Evolutionary conservation across 768 basidiomycete species (phyloP).

Genomic region (Mrakia hoshinonis): DNA sequence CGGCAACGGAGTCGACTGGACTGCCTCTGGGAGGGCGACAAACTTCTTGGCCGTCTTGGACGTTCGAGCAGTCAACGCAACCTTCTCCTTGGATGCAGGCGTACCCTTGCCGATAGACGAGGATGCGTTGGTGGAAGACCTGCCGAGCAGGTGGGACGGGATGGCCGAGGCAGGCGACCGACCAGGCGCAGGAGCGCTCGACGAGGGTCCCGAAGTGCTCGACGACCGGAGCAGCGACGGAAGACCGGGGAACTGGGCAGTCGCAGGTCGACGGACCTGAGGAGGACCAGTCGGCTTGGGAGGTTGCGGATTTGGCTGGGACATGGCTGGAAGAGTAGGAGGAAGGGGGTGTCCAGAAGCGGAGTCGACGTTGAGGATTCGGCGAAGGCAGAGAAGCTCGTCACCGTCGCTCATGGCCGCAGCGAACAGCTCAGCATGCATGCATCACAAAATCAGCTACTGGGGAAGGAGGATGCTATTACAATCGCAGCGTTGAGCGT

Average conservation of each 20-base stretch:
- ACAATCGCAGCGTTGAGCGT: too few species aligned
- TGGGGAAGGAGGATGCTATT: too few species aligned
- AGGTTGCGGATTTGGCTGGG: not conserved
- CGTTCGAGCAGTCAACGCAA: slow-evolving; percentile 46
- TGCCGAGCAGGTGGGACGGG: slow-evolving; percentile 18
- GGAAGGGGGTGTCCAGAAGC: too few species aligned
- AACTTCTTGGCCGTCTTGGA: slow-evolving; percentile 88
- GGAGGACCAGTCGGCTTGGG: not conserved
- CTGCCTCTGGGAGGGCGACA: slow-evolving; percentile 78
- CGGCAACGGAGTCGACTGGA: slow-evolving; percentile 68
- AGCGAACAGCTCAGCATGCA: too few species aligned
- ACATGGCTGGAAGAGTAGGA: not conserved
- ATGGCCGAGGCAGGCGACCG: slow-evolving; percentile 13
- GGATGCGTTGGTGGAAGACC: not conserved
- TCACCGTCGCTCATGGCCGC: too few species aligned
- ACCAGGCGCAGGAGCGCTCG: not conserved
- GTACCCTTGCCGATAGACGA: slow-evolving; percentile 25
- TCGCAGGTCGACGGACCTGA: slow-evolving; percentile 17
- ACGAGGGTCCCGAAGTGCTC: not conserved
- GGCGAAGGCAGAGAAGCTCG: too few species aligned
- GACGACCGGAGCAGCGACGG: slow-evolving; percentile 18
- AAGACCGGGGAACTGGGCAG: slow-evolving; percentile 19
- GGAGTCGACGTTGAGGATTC: too few species aligned
- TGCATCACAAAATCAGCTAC: too few species aligned
- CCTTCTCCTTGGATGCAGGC: slow-evolving; percentile 17